Evolutionary conservation across 2,329 filamentous ascomycete genomes (phyloP).

Genomic region (Lasiodiplodia hormozganensis): DNA sequence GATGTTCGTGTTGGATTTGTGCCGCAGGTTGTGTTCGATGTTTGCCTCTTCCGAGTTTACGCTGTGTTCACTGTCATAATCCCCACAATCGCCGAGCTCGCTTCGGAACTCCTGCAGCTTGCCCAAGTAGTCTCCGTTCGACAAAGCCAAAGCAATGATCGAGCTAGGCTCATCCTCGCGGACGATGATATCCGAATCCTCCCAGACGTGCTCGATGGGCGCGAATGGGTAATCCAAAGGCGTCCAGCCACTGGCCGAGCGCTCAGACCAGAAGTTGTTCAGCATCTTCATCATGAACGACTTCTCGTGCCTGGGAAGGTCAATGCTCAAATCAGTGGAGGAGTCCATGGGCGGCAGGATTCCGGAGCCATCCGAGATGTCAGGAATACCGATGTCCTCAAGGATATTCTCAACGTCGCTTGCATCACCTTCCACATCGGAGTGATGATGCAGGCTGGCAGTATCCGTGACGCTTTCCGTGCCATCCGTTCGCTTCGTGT

Average conservation of each 20-base stretch:
- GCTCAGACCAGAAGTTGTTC: slow-evolving; percentile 97
- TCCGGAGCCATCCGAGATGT: slow-evolving; percentile 64
- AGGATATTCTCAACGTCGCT: slow-evolving; percentile 77
- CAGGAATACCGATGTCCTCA: slow-evolving; percentile 70
- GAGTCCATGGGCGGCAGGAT: slow-evolving; percentile 61
- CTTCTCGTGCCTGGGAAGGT: slow-evolving; percentile 91
- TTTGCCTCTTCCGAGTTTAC: slow-evolving; percentile 64
- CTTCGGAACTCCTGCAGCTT: slow-evolving; percentile 75
- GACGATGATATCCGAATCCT: slow-evolving; percentile 95
- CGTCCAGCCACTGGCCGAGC: slow-evolving; percentile 93
- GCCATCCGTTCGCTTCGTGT: slow-evolving; percentile 17
- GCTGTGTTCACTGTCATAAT: slow-evolving; percentile 36
- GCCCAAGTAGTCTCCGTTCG: slow-evolving; percentile 82
- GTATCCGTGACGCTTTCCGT: slow-evolving; percentile 39
- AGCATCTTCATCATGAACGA: slow-evolving; percentile 94
- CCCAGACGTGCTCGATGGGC: slow-evolving; percentile 90
- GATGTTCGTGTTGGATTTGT: slow-evolving; percentile 87
- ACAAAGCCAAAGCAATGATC: slow-evolving; percentile 89
- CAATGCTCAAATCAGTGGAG: slow-evolving; percentile 67
- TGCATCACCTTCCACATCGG: slow-evolving; percentile 57
- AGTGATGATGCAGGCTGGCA: slow-evolving; percentile 50
- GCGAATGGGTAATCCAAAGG: slow-evolving; percentile 87
- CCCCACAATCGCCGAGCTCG: slow-evolving; percentile 34
- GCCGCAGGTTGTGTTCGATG: slow-evolving; percentile 83
- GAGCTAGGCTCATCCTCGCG: slow-evolving; percentile 97